Base-by-base conservation (phyloP, 1,284 basidiomycete species). In the Ceratobasidium sp. region DNA sequence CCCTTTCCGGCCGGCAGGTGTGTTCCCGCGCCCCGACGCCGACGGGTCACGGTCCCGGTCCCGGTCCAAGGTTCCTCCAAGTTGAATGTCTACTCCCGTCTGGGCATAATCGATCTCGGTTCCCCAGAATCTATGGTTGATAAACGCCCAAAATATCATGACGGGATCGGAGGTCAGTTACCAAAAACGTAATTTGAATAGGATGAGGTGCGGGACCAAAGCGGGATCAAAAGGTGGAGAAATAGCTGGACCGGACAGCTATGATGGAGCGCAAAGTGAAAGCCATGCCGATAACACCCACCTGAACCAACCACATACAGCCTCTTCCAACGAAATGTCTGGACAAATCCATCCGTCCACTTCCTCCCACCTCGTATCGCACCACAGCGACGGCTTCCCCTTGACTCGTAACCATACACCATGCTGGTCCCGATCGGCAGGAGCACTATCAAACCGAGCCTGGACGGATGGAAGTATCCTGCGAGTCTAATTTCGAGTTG, bases 391-490 rank as follows among this genome's bases (percentile, higher is more conserved):
- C 6, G 82, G 66, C 20, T 78, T 81, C 65, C 81, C 79, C 23
- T 80, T 81, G 77, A 57, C 62, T 23, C 82, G 82, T 42, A 85
- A 67, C 87, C 88, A 90, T 79, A 87, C 87, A 7, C 82, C 78
- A 26, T 80, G 81, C 15, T 80, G 77, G 9, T 80, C 73, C 1
- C 78, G 77, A 40, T 80, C 79, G 7, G 75, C 68, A 13, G 78
- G 67, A n/a, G 79, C 68, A 2, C 81, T 81, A 26, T 82, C 77
- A 15, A 86, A 76, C n/a, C 82, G 81, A 6, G 80, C 83, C 82
- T 91, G 90, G 2, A 91, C 81, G 77, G 89, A 90, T 0, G 90
- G 90, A 6, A 90, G 82, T 6, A 87, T 80, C 2, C 85, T 85
- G 12, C 83, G 81, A 10, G 80, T 82, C 90, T 90, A 73, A 28